Conservation (phyloP, 176 grass and related monocot species). For the Juncus effusus region DNA sequence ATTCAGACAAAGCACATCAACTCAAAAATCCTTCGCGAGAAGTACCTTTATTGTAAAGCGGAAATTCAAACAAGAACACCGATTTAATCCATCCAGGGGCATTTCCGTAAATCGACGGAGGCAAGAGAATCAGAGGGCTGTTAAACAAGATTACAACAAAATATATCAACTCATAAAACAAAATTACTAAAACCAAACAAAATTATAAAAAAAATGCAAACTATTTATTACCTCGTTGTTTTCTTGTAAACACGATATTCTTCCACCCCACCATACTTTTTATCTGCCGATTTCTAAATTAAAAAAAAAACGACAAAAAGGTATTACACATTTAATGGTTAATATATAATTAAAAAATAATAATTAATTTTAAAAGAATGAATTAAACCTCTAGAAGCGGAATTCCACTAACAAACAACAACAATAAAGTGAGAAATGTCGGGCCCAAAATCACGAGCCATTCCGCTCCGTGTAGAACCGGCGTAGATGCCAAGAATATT, state of each 20-base stretch:
- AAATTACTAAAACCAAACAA: background rate
- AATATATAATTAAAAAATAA: background rate
- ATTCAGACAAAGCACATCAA: background rate
- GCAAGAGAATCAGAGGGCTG: constrained; percentile 87
- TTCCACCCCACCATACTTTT: constrained; percentile 41
- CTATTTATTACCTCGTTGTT: constrained; percentile 56
- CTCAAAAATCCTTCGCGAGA: constrained; percentile 17
- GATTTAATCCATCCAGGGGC: constrained; percentile 79
- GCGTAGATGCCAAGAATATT: constrained; percentile 81
- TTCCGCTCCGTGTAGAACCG: constrained; percentile 65
- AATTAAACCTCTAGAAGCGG: constrained; percentile 79
- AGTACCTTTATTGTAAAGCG: constrained; percentile 67
- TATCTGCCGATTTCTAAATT: constrained; percentile 70
- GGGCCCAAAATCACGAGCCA: constrained; percentile 84
- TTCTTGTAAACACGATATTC: constrained; percentile 84
- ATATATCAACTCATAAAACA: background rate
- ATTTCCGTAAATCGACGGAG: constrained; percentile 60
- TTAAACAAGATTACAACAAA: constrained; percentile 12
- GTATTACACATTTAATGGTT: constrained; percentile 1
- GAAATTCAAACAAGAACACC: constrained; percentile 78
- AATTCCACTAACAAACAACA: constrained; percentile 90
- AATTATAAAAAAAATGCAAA: background rate
- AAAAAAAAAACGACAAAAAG: constrained; percentile 1
- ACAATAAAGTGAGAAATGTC: constrained; percentile 69
- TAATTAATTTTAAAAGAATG: background rate